Percentiles rank a stretch among this genome's conserved stretches.
Conservation (phyloP, 768 basidiomycete genomes). For the Lentinula aciculospora region DNA sequence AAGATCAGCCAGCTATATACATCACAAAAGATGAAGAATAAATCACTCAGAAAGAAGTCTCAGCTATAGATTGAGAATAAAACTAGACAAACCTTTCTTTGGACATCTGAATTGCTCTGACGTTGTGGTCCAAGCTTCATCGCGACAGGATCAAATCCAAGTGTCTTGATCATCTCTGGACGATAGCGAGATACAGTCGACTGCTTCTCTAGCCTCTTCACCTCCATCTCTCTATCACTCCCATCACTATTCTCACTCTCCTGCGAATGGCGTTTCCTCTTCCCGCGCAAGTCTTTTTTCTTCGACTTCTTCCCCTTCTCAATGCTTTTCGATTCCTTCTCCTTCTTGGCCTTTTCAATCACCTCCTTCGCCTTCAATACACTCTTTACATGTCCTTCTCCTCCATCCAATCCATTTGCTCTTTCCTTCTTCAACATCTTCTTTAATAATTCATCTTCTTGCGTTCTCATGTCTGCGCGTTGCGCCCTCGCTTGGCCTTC, state of each 20-base stretch:
- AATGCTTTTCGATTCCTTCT: constrained; percentile 10
- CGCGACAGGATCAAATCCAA: constrained; percentile 76
- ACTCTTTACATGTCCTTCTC: constrained; percentile 62
- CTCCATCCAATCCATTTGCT: constrained; percentile 26
- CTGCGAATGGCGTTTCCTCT: constrained; percentile 23
- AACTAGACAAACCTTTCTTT: constrained; percentile 48
- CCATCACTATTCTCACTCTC: constrained; percentile 10
- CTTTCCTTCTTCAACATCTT: constrained; percentile 33
- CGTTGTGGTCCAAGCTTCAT: constrained; percentile 39
- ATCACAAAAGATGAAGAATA: background rate
- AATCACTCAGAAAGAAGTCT: background rate
- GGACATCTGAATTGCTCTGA: constrained; percentile 31
- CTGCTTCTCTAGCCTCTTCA: background rate
- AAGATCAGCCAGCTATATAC: constrained; percentile 48
- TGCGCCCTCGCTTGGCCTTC: constrained; percentile 75
- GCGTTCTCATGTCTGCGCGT: constrained; percentile 49
- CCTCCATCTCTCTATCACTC: constrained; percentile 10
- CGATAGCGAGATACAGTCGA: constrained; percentile 40
- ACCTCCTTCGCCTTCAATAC: constrained; percentile 58
- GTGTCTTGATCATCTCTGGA: constrained; percentile 56
- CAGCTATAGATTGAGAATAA: background rate
- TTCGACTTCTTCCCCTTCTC: constrained; percentile 15
- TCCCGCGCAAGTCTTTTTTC: constrained; percentile 8
- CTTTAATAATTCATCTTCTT: constrained; percentile 59
- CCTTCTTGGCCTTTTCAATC: constrained; percentile 18